Conservation (phyloP, 2,329 filamentous ascomycete genomes). For the Alternaria consortialis region DNA sequence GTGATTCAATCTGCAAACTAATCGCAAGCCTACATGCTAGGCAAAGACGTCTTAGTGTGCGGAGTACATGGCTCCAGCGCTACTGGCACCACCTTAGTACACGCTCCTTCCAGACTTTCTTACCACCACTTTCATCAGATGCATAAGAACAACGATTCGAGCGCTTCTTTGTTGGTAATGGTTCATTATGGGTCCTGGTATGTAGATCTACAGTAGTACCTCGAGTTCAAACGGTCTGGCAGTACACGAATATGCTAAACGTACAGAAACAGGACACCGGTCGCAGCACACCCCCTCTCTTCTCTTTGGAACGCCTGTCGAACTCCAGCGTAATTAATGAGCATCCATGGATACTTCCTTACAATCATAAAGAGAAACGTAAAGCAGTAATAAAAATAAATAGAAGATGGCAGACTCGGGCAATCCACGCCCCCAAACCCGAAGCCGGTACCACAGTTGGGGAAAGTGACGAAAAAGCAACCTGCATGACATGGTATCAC, state of each 20-base stretch:
- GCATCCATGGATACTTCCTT: not conserved
- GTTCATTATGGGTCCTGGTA: not conserved
- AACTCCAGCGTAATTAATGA: not conserved
- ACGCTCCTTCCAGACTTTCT: not conserved
- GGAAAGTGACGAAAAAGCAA: not conserved
- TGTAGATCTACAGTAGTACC: not conserved
- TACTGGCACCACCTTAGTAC: not conserved
- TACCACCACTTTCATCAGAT: not conserved
- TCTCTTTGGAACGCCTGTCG: not conserved
- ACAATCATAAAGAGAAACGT: not conserved
- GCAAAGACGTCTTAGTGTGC: not conserved
- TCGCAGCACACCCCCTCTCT: not conserved
- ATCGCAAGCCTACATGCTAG: not conserved
- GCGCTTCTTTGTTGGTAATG: not conserved
- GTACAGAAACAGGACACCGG: not conserved
- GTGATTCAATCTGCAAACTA: not conserved
- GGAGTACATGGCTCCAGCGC: constrained; percentile 2
- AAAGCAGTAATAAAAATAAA: not conserved
- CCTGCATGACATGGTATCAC: constrained; percentile 1
- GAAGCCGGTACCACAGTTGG: not conserved
- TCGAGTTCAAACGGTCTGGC: not conserved
- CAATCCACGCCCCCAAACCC: not conserved
- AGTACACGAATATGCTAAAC: not conserved
- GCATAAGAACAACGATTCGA: not conserved
- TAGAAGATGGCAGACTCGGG: not conserved